Base-by-base conservation (phyloP, 1,284 basidiomycete genomes). In the Naganishia sp. region DNA sequence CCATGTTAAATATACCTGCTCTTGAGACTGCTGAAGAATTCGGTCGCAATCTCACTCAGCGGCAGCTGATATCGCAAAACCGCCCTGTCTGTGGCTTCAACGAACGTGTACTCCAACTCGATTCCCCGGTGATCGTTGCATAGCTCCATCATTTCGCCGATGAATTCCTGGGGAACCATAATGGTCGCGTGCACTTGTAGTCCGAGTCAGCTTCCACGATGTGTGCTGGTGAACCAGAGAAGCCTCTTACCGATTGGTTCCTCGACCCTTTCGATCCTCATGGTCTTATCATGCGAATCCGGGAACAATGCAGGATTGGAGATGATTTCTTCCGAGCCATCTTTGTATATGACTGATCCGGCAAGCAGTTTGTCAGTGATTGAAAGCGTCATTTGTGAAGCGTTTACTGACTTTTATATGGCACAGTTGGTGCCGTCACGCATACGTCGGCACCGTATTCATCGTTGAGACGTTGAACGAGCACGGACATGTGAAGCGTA, bases 291-390 rank as follows among this genome's bases (percentile, higher is more conserved):
- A 21, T 83, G 80, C 13, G 84, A 81, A 66, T 95, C 93, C 0
- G 94, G 94, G 74, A 97, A 97, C 70, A 95, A 90, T 1, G 90
- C 89, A 6, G 94, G 94, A 75, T 95, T 96, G 76, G 92, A 92
- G 71, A 97, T 84, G 62, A 85, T 83, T 54, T 69, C 73, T 66
- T 85, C 84, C 15, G 85, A 87, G 60, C 84, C 86, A 72, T 91
- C 83, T 69, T 82, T 84, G 79, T 89, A 91, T 45, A 91, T 77
- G 53, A 95, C 90, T 92, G 73, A 67, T 46, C 55, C 51, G 50
- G 57, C 54, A 31, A 51, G 23, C 25, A 56, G 46, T 61, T 35
- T 7, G 32, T 32, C 50, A 54, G 18, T 28, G 3, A 15, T 54
- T 18, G 35, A 55, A 7, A 58, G 46, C 5, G 46, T 31, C 58